Evolutionary conservation across 148 eudicot genomes (phyloP), one percentile per base, ranked within the genome.

Genomic region (Vaccinium corymbosum): DNA sequence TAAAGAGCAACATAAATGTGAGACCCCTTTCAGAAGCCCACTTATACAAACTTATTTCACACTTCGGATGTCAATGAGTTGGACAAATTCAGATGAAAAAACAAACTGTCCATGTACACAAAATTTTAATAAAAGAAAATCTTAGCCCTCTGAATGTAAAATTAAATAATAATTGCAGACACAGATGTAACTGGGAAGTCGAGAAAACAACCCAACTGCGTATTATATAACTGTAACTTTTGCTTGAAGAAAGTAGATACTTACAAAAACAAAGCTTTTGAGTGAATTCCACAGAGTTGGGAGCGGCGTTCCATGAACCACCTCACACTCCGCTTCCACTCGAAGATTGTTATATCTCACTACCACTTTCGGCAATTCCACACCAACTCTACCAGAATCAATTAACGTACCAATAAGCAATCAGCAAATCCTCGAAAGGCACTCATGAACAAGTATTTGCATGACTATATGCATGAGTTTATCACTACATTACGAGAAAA

Each of bases 221-320:
- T 35, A 35, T 35, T 35, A 35, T 35, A 35, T 35, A 35, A 35
- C 38, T 35, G 38, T 7, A 29, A 7, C 16, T 19, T 49, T 77
- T 1, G 1, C 38, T 16, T 2, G 17, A 74, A 46, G 51, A 55
- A 76, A 32, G 4, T 35, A 22, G 55, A 76, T 50, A 86, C 95
- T 90, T 90, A 93, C 98, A 49, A 82, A 20, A 61, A 22, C 1
- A 64, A 64, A 0, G 4, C 72, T 11, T 66, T 66, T 25, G 6
- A 66, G 32, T 10, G 72, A 66, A 66, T 66, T 66, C 16, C 72
- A 25, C 25, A 66, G 72, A 66, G 72, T 27, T 2, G 85, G 61
- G 49, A 94, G 92, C 53, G 98, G 98, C 90, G 93, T 95, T 22
- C 98, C 98, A 68, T 90, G 85, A 78, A 94, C 95, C 3, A 95